Evolutionary conservation across 495 filamentous ascomycete species (phyloP), one percentile per base, ranked within the genome.

Genomic region (Pyronema domesticum): DNA sequence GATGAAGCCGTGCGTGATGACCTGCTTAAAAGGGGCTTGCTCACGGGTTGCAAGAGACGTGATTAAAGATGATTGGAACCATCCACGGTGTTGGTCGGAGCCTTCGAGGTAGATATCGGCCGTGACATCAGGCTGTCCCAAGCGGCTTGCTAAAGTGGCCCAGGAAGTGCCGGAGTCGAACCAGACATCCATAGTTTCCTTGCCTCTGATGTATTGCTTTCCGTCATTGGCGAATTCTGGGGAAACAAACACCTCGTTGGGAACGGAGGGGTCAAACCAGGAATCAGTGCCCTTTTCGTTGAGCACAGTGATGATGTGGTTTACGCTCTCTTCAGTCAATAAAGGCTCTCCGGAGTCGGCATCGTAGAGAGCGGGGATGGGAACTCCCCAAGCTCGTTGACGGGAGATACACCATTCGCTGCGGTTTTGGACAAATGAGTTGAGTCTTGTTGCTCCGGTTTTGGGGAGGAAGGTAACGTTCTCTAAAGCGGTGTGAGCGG

Each of bases 151-250:
- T 7, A 66, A 53, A 13, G 55, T 53, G 0, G 86, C 81, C 91
- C 91, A 99, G 64, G 85, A 95, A 49, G 85, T 95, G 6, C 91
- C 91, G 59, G 89, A 95, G 67, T 99, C 91, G 62, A 96, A 96
- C 91, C 91, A 99, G 18, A 99, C 91, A 69, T 99, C 91, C 91
- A 99, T 96, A 0, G 91, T 99, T 59, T 99, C 93, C n/a, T 71
- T 82, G 15, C 91, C 89, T 53, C 91, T 81, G 2, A 56, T 69
- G 68, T 53, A 69, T 51, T 15, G 55, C 11, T 51, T 71, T 62
- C 46, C 68, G 63, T 40, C 37, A 1, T 1, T 19, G 3, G 52
- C 42, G 4, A 53, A 35, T 9, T 18, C 33, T 44, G 63, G 10
- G 7, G 63, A 51, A 10, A 65, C 44, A 51, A 62, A 67, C 0